These are phyloP conservation scores for Verbascum thapsus DNA, from an alignment of 257 asterid genomes.

Conservation along the genomic window DNA sequence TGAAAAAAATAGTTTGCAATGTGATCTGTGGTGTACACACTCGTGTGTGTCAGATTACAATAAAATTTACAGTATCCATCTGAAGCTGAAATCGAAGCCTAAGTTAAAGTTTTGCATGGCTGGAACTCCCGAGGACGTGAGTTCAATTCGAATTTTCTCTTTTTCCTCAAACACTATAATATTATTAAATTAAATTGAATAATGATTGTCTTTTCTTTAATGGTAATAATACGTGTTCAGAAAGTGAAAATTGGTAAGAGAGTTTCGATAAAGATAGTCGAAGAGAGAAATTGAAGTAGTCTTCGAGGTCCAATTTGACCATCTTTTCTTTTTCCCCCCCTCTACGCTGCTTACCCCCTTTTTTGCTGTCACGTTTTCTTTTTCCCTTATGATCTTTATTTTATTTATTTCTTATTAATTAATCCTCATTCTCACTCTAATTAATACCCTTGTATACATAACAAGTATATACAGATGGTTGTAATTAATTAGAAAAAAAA, in stretches of 20 bases:
- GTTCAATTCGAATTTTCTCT: conserved; percentile 2
- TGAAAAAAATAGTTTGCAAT: conserved; percentile 2
- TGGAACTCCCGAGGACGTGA: conserved; percentile 49
- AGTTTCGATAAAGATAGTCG: conserved; percentile 88
- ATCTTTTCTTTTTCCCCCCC: conserved; percentile 66
- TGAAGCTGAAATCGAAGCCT: conserved; percentile 49
- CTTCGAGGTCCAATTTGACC: conserved; percentile 97
- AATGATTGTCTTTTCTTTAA: not conserved
- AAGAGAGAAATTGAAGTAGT: conserved; percentile 54
- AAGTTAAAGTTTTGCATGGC: conserved; percentile 62
- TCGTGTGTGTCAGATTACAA: conserved; percentile 73
- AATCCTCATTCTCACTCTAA: conserved; percentile 9
- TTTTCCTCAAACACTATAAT: not conserved
- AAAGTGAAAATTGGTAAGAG: conserved; percentile 56
- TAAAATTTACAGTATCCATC: conserved; percentile 35
- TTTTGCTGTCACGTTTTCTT: conserved; percentile 78
- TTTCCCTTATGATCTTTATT: conserved; percentile 37
- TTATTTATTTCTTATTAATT: conserved; percentile 36
- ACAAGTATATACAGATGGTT: too few relatives aligned
- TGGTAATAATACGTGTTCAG: conserved; percentile 23
- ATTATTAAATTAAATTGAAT: not conserved
- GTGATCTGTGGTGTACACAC: conserved; percentile 53
- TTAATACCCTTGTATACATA: too few relatives aligned
- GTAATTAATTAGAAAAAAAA: too few relatives aligned
- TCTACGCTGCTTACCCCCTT: conserved; percentile 57